These are phyloP conservation scores for Pisolithus tinctorius DNA, from an alignment of 768 basidiomycete genomes.

Conservation along the genomic window DNA sequence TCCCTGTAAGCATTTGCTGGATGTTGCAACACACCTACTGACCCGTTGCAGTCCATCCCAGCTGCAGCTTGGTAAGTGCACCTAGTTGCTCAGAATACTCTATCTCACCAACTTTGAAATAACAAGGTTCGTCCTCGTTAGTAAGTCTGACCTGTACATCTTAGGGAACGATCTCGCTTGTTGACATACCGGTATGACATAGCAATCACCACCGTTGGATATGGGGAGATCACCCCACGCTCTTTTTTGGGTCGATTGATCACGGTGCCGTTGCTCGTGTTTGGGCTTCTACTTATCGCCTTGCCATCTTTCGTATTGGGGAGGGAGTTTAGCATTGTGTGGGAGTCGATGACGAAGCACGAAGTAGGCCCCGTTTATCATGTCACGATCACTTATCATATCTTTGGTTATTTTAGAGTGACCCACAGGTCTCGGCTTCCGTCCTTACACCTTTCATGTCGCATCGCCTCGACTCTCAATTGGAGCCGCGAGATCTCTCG, in stretches of 20 bases:
- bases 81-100: slow-evolving; percentile 1
- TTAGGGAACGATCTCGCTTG: neutral
- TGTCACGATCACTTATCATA: neutral
- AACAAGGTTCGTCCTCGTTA: slow-evolving; percentile 65
- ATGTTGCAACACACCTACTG: neutral
- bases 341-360: slow-evolving; percentile 68
- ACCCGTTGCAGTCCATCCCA: slow-evolving; percentile 48
- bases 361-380: slow-evolving; percentile 27
- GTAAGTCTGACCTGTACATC: slow-evolving; percentile 37
- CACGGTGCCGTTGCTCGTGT: slow-evolving; percentile 80
- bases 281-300: slow-evolving; percentile 83
- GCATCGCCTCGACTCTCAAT: slow-evolving; percentile 9
- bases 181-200: neutral
- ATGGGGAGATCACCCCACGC: slow-evolving; percentile 86
- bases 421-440: slow-evolving; percentile 13
- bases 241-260: slow-evolving; percentile 83
- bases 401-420: slow-evolving; percentile 1
- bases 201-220: slow-evolving; percentile 88
- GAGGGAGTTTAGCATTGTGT: slow-evolving; percentile 84
- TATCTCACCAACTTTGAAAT: neutral
- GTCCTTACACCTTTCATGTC: slow-evolving; percentile 9
- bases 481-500: slow-evolving; percentile 35
- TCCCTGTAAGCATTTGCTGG: slow-evolving; percentile 43
- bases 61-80: slow-evolving; percentile 67
- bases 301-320: slow-evolving; percentile 90